A percentile compares a stretch with the other conserved stretches of the same genome.
These are phyloP conservation scores for Rhynchosporium agropyri DNA, from an alignment of 2,329 filamentous ascomycete species.

Conservation along the genomic window DNA sequence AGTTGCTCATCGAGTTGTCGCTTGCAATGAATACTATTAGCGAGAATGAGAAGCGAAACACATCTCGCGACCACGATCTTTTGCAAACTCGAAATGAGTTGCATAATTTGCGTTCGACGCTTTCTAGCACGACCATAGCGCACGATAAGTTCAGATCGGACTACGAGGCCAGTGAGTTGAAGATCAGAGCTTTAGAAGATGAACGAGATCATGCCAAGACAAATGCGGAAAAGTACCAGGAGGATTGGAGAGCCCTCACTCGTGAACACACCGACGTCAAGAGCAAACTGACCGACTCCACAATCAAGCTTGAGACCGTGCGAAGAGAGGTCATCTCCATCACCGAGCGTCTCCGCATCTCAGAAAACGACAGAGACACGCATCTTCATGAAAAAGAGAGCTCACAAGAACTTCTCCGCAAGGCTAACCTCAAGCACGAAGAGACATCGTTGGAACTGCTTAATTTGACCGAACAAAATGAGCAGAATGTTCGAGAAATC, in stretches of 20 bases:
- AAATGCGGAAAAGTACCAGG: background rate
- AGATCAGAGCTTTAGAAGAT: background rate
- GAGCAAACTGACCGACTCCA: slow-evolving; percentile 4
- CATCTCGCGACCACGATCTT: slow-evolving; percentile 11
- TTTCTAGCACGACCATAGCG: slow-evolving; percentile 4
- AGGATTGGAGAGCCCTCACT: background rate
- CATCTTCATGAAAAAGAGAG: background rate
- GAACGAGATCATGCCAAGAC: background rate
- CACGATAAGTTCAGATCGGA: slow-evolving; percentile 3
- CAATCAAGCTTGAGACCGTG: slow-evolving; percentile 4
- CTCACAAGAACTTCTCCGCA: background rate
- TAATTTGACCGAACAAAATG: background rate
- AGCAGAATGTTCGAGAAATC: background rate
- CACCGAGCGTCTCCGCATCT: slow-evolving; percentile 9
- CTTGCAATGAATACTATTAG: slow-evolving; percentile 1
- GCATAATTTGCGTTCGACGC: background rate
- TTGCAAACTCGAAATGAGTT: slow-evolving; percentile 1
- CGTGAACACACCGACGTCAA: slow-evolving; percentile 4
- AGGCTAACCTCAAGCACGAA: slow-evolving; percentile 1
- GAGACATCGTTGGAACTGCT: slow-evolving; percentile 1
- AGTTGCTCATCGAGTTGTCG: slow-evolving; percentile 1
- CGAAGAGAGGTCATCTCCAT: slow-evolving; percentile 2
- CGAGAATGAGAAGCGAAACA: background rate
- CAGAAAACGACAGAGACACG: background rate
- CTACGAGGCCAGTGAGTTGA: background rate